A percentile compares a stretch with the other conserved stretches of the same genome.
Evolutionary conservation across 371 early-diverging fungal species (phyloP).

Genomic region (Circinella minor): DNA sequence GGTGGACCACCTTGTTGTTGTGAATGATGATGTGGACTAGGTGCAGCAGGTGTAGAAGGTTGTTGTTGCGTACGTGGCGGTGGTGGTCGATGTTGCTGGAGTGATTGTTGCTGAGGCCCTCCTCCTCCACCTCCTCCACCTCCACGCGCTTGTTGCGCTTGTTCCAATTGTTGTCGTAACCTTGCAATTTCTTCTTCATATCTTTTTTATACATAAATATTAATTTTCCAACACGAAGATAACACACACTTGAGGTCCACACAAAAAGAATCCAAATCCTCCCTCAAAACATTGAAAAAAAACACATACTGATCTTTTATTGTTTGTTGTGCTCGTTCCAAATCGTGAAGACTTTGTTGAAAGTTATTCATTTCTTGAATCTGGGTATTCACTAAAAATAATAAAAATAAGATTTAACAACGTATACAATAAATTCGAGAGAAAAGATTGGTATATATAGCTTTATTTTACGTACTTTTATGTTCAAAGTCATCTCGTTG

Average conservation of each 20-base stretch:
- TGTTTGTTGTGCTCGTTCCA: conserved; percentile 73
- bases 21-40: conserved; percentile 8
- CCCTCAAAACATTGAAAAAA: background rate
- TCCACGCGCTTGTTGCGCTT: conserved; percentile 17
- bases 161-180: conserved; percentile 39
- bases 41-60: conserved; percentile 15
- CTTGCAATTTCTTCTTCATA: conserved; percentile 43
- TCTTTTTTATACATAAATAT: conserved; percentile 9
- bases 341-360: conserved; percentile 75
- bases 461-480: conserved; percentile 61
- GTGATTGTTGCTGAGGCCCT: conserved; percentile 4
- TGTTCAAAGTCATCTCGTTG: conserved; percentile 89
- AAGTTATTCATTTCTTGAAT: conserved; percentile 72
- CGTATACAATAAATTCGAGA: background rate
- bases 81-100: background rate
- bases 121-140: no score
- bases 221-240: background rate
- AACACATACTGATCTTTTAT: conserved; percentile 65
- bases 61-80: conserved; percentile 13
- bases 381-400: conserved; percentile 60
- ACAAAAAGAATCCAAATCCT: no score
- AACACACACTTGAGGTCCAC: background rate
- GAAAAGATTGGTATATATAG: background rate
- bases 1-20: conserved; percentile 25
- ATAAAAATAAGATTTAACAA: no score